These are phyloP conservation scores for Fomitiporia mediterranea DNA, from an alignment of 1,284 basidiomycete genomes.

Conservation along the genomic window DNA sequence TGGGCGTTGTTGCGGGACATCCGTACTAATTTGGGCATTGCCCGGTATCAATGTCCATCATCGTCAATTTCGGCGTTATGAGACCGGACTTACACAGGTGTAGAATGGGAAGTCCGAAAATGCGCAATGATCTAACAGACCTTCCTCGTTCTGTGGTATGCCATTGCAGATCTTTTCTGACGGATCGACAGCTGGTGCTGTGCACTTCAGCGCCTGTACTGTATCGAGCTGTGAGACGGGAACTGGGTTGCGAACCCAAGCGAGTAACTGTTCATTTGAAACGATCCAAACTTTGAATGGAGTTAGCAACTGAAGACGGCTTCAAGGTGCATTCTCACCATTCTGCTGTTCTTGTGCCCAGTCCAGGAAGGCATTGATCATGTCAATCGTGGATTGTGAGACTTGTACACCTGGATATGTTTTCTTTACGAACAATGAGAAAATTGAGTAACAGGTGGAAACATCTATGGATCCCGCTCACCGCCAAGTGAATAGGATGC, in stretches of 20 bases:
- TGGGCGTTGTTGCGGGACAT: slow-evolving; percentile 55
- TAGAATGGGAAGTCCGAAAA: slow-evolving; percentile 75
- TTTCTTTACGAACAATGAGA: slow-evolving; percentile 30
- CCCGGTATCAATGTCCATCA: background rate
- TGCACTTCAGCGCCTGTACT: slow-evolving; percentile 55
- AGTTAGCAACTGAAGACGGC: background rate
- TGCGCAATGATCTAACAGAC: slow-evolving; percentile 55
- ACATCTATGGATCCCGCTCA: too few species aligned
- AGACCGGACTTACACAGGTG: slow-evolving; percentile 53
- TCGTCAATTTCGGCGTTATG: too few species aligned
- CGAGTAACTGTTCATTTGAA: slow-evolving; percentile 67
- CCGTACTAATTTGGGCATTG: slow-evolving; percentile 48
- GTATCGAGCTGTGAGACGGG: slow-evolving; percentile 54
- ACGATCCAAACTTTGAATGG: slow-evolving; percentile 65
- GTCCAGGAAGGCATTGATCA: slow-evolving; percentile 78
- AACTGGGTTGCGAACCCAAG: slow-evolving; percentile 71
- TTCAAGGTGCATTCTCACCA: slow-evolving; percentile 35
- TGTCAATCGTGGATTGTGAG: slow-evolving; percentile 51
- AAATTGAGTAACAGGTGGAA: background rate
- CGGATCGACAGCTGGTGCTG: slow-evolving; percentile 51
- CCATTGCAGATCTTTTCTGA: slow-evolving; percentile 67
- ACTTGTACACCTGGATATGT: slow-evolving; percentile 54
- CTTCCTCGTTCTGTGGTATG: slow-evolving; percentile 57
- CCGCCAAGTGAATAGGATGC: slow-evolving; percentile 76
- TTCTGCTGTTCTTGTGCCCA: slow-evolving; percentile 75